Evolutionary conservation across 768 basidiomycete genomes (phyloP), one percentile per base, ranked within the genome.

Genomic region (Lentinus brumalis): DNA sequence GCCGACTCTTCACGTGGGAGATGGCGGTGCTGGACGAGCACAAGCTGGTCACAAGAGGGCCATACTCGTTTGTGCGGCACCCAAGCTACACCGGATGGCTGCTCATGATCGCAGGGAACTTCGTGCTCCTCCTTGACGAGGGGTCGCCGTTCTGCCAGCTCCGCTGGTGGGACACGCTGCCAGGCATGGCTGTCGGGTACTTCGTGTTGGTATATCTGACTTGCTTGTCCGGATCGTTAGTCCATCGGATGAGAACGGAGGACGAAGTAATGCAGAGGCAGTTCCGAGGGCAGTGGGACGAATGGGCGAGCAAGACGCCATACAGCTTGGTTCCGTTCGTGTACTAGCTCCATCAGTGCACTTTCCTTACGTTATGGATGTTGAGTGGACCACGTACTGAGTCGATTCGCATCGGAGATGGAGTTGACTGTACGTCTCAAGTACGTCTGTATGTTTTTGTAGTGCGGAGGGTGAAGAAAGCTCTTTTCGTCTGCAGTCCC

Each of bases 41-140:
- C 52, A 56, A 53, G 45, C 50, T 67, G 30, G 45, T 65, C 47
- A 65, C 53, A 2, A 18, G 5, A 18, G 64, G 60, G 11, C 61
- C 61, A 7, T 67, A 67, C 60, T 15, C 29, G 9, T 32, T 45
- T 32, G 60, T 65, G 5, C 66, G 66, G 15, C 64, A 67, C 49
- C 66, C 61, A 12, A 56, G 57, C 52, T 67, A 67, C 39, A 60
- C 64, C n/a, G 66, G 53, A 16, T 45, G 49, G 16, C 16, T 57
- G 5, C 29, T 63, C 32, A 15, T 53, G 11, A n/a, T 11, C 44
- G 41, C 38, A 12, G 57, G 62, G 11, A 56, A 56, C 31, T 9
- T 46, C 54, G 9, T 46, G 32, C 32, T 51, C 31, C 50, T 51
- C 29, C n/a, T 26, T 4, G n/a, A 26, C 29, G 15, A 21, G 21